phyloP scores from a whole-genome alignment of 768 basidiomycete species.

The Phlebiopsis flavidoalba region DNA sequence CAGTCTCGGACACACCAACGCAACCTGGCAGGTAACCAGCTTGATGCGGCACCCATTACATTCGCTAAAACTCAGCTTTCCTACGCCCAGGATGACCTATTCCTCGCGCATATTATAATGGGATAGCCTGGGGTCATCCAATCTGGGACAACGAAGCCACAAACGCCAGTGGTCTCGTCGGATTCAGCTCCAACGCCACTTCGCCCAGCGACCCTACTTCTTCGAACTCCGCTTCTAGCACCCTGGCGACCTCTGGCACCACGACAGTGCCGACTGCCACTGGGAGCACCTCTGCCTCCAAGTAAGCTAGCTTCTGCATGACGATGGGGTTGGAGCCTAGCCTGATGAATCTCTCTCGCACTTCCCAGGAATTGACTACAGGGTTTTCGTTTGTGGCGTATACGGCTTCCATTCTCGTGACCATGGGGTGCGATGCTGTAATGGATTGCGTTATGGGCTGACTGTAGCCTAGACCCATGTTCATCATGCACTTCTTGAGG shows the following conservation, averaged over 20 bases:
- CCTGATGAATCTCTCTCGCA: no score
- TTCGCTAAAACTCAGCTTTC: no score
- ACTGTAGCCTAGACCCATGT: not conserved
- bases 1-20: constrained; percentile 70
- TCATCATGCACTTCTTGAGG: not conserved
- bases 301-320: not conserved
- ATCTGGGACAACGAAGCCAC: constrained; percentile 69
- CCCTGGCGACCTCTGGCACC: no score
- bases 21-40: constrained; percentile 63
- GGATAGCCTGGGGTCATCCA: constrained; percentile 70
- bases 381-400: not conserved
- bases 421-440: not conserved
- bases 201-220: not conserved
- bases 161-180: constrained; percentile 56
- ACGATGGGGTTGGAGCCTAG: not conserved
- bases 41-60: not conserved
- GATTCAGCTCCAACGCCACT: constrained; percentile 22
- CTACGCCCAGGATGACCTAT: constrained; percentile 70
- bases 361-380: not conserved
- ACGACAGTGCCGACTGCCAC: not conserved
- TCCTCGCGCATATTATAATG: constrained; percentile 72
- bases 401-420: not conserved
- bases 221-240: not conserved
- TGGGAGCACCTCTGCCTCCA: not conserved
- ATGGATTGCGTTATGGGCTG: not conserved